phyloP scores from a whole-genome alignment of 805 yeast genomes.

The Brettanomyces custersianus region DNA sequence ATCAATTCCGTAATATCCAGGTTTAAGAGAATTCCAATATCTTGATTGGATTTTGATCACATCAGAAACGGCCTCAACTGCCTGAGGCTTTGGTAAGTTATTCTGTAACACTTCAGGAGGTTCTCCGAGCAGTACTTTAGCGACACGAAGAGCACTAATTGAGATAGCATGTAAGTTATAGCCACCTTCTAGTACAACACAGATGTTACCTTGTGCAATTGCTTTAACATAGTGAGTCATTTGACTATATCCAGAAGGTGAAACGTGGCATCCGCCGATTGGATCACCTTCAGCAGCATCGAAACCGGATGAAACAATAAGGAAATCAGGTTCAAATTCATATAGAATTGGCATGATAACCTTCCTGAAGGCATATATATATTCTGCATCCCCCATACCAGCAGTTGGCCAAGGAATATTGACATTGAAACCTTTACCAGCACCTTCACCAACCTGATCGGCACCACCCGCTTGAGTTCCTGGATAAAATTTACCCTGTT shows the following conservation, averaged over 20 bases:
- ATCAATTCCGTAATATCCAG: slow-evolving; percentile 41
- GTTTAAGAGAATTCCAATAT: slow-evolving; percentile 80
- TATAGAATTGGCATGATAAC: slow-evolving; percentile 81
- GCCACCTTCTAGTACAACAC: slow-evolving; percentile 94
- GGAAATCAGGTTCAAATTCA: slow-evolving; percentile 89
- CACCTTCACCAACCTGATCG: slow-evolving; percentile 74
- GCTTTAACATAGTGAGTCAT: slow-evolving; percentile 90
- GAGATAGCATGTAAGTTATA: slow-evolving; percentile 89
- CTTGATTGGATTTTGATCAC: slow-evolving; percentile 73
- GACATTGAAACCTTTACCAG: slow-evolving; percentile 79
- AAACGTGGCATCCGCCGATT: slow-evolving; percentile 91
- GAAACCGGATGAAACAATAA: slow-evolving; percentile 89
- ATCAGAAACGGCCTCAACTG: slow-evolving; percentile 71
- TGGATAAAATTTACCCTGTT: slow-evolving; percentile 87
- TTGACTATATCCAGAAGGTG: slow-evolving; percentile 93
- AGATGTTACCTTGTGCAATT: slow-evolving; percentile 78
- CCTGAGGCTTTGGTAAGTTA: slow-evolving; percentile 61
- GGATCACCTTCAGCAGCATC: slow-evolving; percentile 99
- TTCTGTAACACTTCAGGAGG: slow-evolving; percentile 77
- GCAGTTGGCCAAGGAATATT: slow-evolving; percentile 91
- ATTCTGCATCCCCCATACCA: slow-evolving; percentile 94
- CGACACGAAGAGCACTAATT: slow-evolving; percentile 82
- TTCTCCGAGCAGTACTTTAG: slow-evolving; percentile 87
- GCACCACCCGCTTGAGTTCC: slow-evolving; percentile 83
- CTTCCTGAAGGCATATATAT: slow-evolving; percentile 80